A percentile compares a stretch with the other conserved stretches of the same genome.
Conservation (phyloP, 2,329 filamentous ascomycete genomes). For the Curvularia lunata region DNA sequence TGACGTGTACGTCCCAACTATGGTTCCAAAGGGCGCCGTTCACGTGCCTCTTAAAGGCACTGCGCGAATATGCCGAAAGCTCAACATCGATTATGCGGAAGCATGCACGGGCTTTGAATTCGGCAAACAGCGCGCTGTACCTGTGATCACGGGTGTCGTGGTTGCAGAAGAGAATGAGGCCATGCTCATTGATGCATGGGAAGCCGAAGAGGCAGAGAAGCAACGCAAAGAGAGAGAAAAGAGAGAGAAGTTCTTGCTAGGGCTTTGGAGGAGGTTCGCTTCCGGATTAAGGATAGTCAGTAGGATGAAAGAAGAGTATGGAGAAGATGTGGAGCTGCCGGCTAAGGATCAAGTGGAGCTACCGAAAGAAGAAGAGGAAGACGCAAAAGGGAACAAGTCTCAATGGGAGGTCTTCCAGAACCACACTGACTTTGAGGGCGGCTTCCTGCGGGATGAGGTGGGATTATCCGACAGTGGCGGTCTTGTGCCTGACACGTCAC, state of each 20-base stretch:
- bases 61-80: slow-evolving; percentile 78
- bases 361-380: slow-evolving; percentile 59
- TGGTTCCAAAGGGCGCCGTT: slow-evolving; percentile 84
- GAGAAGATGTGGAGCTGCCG: slow-evolving; percentile 59
- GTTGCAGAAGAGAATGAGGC: slow-evolving; percentile 81
- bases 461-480: slow-evolving; percentile 16
- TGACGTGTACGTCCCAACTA: slow-evolving; percentile 90
- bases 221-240: slow-evolving; percentile 81
- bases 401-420: slow-evolving; percentile 45
- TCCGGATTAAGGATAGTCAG: slow-evolving; percentile 80
- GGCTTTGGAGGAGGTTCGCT: slow-evolving; percentile 84
- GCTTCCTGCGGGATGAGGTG: slow-evolving; percentile 48
- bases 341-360: slow-evolving; percentile 62
- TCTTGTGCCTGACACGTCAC: slow-evolving; percentile 24
- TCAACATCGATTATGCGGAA: slow-evolving; percentile 89
- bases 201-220: slow-evolving; percentile 74
- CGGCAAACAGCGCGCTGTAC: slow-evolving; percentile 90
- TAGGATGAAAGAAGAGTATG: slow-evolving; percentile 43
- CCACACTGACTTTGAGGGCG: slow-evolving; percentile 49
- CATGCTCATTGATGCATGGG: slow-evolving; percentile 77
- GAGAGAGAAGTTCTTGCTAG: slow-evolving; percentile 73
- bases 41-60: slow-evolving; percentile 83
- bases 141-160: slow-evolving; percentile 88
- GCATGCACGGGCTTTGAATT: slow-evolving; percentile 97
- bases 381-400: slow-evolving; percentile 59